Evolutionary conservation across 2,329 filamentous ascomycete genomes (phyloP).

Genomic region (Fusarium algeriense): DNA sequence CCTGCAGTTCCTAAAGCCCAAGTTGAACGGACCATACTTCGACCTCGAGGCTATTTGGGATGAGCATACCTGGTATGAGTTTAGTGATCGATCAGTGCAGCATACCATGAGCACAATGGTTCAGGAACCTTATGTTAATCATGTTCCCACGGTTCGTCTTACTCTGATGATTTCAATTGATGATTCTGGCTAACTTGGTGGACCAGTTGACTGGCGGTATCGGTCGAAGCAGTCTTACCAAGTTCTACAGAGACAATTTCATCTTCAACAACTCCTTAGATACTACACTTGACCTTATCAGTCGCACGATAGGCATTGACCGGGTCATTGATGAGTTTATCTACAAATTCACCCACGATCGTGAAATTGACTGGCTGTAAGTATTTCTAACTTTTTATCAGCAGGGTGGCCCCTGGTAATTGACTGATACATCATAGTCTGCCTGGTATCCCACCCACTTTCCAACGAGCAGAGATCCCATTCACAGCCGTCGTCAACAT

Average conservation of each 20-base stretch:
- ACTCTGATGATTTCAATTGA: rapidly evolving
- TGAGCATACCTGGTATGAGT: constrained; percentile 79
- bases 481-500: constrained; percentile 74
- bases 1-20: constrained; percentile 73
- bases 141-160: constrained; percentile 72
- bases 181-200: no score
- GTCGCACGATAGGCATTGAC: constrained; percentile 78
- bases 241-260: constrained; percentile 80
- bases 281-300: constrained; percentile 75
- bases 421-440: constrained; percentile 47
- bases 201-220: constrained; percentile 73
- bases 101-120: constrained; percentile 86
- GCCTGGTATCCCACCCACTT: constrained; percentile 68
- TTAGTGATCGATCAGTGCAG: constrained; percentile 74
- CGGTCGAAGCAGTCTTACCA: constrained; percentile 70
- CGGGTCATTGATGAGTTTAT: constrained; percentile 79
- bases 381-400: constrained; percentile 42
- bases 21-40: constrained; percentile 74
- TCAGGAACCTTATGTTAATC: constrained; percentile 82
- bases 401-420: rapidly evolving
- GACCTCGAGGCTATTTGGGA: constrained; percentile 84
- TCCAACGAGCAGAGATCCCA: constrained; percentile 66
- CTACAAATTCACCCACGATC: constrained; percentile 72
- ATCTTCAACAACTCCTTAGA: constrained; percentile 79
- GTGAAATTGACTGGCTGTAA: constrained; percentile 75